Evolutionary conservation across 1,284 basidiomycete genomes (phyloP), one percentile per base, ranked within the genome.

Genomic region (Trametes hirsuta): DNA sequence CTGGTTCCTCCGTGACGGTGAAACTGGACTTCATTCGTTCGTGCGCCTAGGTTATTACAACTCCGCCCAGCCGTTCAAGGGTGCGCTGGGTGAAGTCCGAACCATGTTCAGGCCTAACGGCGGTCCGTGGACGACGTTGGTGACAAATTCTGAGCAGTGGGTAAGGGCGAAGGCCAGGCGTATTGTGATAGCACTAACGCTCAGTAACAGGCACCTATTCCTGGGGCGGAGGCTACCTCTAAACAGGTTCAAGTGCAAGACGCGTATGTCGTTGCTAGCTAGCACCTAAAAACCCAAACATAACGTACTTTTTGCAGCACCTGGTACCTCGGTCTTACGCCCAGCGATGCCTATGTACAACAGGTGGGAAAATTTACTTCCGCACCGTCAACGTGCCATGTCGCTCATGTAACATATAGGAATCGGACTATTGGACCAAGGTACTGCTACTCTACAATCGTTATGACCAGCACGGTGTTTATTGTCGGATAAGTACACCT

Each of bases 351-450:
- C 3, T 66, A 66, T 24, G 65, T 66, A 18, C 60, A 58, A 12
- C 60, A 64, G 55, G 65, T 63, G 25, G 12, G 53, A 8, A 6
- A 5, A 30, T 4, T 30, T 8, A 30, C 30, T 30, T 30, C 30
- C 30, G 30, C 30, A 30, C 30, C 8, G 30, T 30, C 30, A 4
- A 30, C 30, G 4, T 30, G 30, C 30, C 30, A 30, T 8, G 30
- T 30, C 30, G 8, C 6, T 22, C 9, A 36, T 36, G 35, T 34
- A 48, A 11, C 25, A 30, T 30, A 9, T 30, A 63, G 62, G 62
- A 72, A 64, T 70, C 70, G n/a, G 71, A 71, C 22, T 72, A 71
- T 47, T 72, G 62, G 49, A 71, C 70, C 12, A 72, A 68, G 59
- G 64, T 65, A n/a, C 18, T 18, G 3, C n/a, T 11, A 14, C 15